Evolutionary conservation across 805 yeast genomes (phyloP).

Genomic region (Lipomyces yamadae): DNA sequence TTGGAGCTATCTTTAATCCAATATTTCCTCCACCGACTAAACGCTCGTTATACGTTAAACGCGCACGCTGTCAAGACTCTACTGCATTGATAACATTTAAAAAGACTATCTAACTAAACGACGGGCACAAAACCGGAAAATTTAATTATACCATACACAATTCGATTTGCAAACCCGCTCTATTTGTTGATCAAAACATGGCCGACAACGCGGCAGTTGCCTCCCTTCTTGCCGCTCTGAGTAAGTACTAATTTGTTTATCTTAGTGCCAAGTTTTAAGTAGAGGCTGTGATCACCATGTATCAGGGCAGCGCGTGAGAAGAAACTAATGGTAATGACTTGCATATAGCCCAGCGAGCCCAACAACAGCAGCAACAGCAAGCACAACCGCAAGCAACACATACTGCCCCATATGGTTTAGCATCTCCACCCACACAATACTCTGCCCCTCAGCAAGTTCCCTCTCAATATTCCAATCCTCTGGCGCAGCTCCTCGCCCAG

Average conservation of each 20-base stretch:
- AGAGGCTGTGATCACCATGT: not conserved
- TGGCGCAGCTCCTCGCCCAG: constrained; percentile 12
- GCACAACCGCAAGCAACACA: constrained; percentile 14
- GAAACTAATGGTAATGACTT: not conserved
- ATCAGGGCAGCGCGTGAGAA: not conserved
- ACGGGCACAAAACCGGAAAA: not conserved
- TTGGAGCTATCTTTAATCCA: not conserved
- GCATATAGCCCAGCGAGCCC: constrained; percentile 35
- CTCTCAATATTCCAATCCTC: not conserved
- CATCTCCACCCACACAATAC: constrained; percentile 1
- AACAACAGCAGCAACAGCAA: constrained; percentile 28
- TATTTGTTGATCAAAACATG: constrained; percentile 15
- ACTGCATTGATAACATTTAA: not conserved
- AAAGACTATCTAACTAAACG: not conserved
- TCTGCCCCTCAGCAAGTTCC: constrained; percentile 29
- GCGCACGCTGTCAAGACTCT: constrained; percentile 1
- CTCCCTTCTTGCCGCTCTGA: constrained; percentile 35
- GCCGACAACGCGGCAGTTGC: constrained; percentile 38
- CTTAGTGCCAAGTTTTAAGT: not conserved
- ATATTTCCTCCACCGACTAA: not conserved
- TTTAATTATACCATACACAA: not conserved
- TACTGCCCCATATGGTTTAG: constrained; percentile 9
- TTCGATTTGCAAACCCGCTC: not conserved
- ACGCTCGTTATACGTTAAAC: not conserved
- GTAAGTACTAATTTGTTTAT: constrained; percentile 17